Base-by-base conservation (phyloP, 768 basidiomycete species). In the Xerocomellus amylosporus region DNA sequence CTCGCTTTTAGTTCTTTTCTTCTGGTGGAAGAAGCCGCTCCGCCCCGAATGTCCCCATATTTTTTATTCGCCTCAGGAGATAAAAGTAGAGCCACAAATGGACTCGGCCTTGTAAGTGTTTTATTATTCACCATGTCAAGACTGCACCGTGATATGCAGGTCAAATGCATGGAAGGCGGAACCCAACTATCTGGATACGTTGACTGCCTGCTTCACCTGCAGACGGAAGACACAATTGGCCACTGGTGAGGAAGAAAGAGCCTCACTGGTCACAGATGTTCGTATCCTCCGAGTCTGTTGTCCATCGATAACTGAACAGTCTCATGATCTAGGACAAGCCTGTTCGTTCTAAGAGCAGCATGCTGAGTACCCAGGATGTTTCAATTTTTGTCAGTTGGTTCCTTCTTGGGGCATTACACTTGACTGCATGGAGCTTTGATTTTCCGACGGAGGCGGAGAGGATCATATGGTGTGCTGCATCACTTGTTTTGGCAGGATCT, bases 1-100 rank as follows among this genome's bases (percentile, higher is more conserved):
- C 20, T 22, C 49, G 2, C 20, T 51, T 14, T 19, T 33, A 20
- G 22, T 40, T 10, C n/a, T 55, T 40, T 38, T 34, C 22, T 40
- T 55, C 5, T 55, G 49, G 54, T 40, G 34, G 43, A 8, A 45
- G n/a, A 55, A 55, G 37, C 49, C 54, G 20, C 20, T 48, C 8
- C 8, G 40, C 8, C 40, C 46, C 1, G 15, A 31, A 20, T 30
- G 30, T 28, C 42, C 42, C 4, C 30, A 50, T 15, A 45, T 39
- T 20, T 50, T 55, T 22, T 50, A 50, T 22, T 50, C 42, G 2
- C 42, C 33, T 28, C 41, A 7, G 13, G 41, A 24, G 10, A 4
- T 24, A 17, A 19, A 28, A 19, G 6, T 3, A 9, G 8, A 28
- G 12, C 34, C 34, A 17, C 34, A 3, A 20, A 9, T 3, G 31